These are phyloP conservation scores for Xylaria bambusicola DNA, from an alignment of 495 filamentous ascomycete species.

Conservation along the genomic window DNA sequence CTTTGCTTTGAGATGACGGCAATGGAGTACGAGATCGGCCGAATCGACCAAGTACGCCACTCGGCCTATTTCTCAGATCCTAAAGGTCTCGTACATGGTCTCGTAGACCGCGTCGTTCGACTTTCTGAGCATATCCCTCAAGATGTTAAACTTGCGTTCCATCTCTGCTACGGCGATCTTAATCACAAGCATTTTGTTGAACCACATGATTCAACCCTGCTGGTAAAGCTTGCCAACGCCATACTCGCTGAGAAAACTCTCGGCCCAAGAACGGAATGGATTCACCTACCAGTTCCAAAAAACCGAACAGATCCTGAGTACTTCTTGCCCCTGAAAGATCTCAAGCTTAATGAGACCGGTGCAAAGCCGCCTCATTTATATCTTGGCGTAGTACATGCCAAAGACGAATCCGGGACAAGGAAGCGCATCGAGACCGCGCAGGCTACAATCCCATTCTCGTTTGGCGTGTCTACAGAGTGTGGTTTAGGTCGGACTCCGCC, in stretches of 20 bases:
- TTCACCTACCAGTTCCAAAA: slow-evolving; percentile 50
- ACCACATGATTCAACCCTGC: slow-evolving; percentile 34
- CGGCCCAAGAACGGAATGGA: slow-evolving; percentile 35
- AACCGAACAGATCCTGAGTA: slow-evolving; percentile 24
- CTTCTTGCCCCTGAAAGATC: slow-evolving; percentile 33
- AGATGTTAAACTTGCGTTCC: slow-evolving; percentile 43
- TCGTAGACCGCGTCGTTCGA: slow-evolving; percentile 34
- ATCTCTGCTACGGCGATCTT: slow-evolving; percentile 52
- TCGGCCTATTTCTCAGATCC: slow-evolving; percentile 36
- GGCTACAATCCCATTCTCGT: slow-evolving; percentile 26
- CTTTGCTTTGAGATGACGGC: slow-evolving; percentile 38
- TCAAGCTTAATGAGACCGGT: slow-evolving; percentile 26
- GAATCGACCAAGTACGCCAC: slow-evolving; percentile 15
- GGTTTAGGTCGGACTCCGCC: slow-evolving; percentile 43
- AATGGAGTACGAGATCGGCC: slow-evolving; percentile 31
- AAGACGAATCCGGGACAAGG: slow-evolving; percentile 43
- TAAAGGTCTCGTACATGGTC: slow-evolving; percentile 36
- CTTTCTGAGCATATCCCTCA: slow-evolving; percentile 31
- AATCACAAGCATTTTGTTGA: slow-evolving; percentile 46
- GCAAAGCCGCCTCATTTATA: slow-evolving; percentile 31
- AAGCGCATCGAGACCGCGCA: slow-evolving; percentile 40
- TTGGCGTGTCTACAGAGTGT: slow-evolving; percentile 49
- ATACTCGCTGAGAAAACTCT: slow-evolving; percentile 22
- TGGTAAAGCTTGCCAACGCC: slow-evolving; percentile 37
- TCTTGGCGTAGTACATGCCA: slow-evolving; percentile 45